Percentiles rank a stretch among this genome's conserved stretches.
phyloP scores from a whole-genome alignment of 2,329 filamentous ascomycete genomes.

The Apiospora saccharicola region DNA sequence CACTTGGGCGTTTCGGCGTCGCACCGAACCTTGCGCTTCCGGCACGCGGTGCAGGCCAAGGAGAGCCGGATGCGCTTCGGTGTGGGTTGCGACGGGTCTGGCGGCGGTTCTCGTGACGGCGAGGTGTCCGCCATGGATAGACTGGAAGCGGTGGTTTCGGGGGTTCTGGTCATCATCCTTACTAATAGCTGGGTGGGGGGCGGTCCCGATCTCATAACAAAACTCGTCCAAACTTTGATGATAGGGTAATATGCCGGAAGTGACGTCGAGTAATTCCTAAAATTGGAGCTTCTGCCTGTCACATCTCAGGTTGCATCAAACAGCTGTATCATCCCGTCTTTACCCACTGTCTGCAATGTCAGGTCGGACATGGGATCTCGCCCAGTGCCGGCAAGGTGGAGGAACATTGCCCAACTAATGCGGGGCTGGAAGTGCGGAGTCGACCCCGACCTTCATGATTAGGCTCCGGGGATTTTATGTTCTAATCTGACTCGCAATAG shows the following conservation, averaged over 20 bases:
- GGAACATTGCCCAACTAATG: not conserved
- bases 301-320: not conserved
- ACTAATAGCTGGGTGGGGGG: not conserved
- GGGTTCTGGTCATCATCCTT: not conserved
- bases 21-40: slow-evolving; percentile 42
- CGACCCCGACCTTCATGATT: not conserved
- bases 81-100: not conserved
- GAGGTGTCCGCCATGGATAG: not conserved
- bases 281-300: not conserved
- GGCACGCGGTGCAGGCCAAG: slow-evolving; percentile 32
- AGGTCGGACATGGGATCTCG: not conserved
- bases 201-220: not conserved
- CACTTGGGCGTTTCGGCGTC: slow-evolving; percentile 40
- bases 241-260: not conserved
- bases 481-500: not conserved
- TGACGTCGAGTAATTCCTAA: not conserved
- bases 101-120: not conserved
- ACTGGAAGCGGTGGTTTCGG: not conserved
- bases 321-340: not conserved
- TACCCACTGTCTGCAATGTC: not conserved
- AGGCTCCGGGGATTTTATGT: not conserved
- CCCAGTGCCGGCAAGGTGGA: slow-evolving; percentile 12
- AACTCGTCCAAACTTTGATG: not conserved
- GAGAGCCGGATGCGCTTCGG: slow-evolving; percentile 26
- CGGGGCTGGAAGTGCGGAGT: not conserved